These are phyloP conservation scores for Colletotrichum trifolii DNA, from an alignment of 2,329 filamentous ascomycete species.

Conservation along the genomic window DNA sequence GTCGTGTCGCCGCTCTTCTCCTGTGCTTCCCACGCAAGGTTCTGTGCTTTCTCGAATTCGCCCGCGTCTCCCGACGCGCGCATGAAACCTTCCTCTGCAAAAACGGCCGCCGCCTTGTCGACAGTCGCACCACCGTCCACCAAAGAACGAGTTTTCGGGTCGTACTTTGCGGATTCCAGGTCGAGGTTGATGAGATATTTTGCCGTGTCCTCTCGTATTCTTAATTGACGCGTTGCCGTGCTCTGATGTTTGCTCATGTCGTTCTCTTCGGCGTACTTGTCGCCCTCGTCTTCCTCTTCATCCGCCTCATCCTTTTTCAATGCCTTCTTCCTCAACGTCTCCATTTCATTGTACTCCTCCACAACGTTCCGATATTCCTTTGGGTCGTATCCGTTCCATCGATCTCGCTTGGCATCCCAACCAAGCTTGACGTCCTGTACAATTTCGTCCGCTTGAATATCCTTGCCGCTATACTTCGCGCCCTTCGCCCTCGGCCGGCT, in stretches of 20 bases:
- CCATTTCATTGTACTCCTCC: constrained; percentile 87
- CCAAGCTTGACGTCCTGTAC: constrained; percentile 87
- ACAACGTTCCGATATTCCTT: constrained; percentile 88
- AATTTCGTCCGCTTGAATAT: constrained; percentile 93
- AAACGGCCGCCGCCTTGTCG: constrained; percentile 83
- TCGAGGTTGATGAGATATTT: constrained; percentile 97
- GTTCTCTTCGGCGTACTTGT: constrained; percentile 91
- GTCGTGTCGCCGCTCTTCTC: constrained; percentile 82
- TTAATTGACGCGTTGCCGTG: constrained; percentile 88
- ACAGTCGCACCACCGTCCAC: constrained; percentile 84
- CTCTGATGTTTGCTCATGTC: constrained; percentile 96
- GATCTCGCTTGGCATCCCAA: constrained; percentile 97
- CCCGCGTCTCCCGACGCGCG: constrained; percentile 89
- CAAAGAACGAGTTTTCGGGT: constrained; percentile 94
- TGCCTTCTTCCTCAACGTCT: constrained; percentile 73
- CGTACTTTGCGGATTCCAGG: constrained; percentile 95
- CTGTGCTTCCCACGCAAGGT: constrained; percentile 95
- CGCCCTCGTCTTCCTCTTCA: constrained; percentile 67
- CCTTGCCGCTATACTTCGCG: constrained; percentile 89
- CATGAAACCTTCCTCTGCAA: constrained; percentile 94
- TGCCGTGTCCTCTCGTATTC: constrained; percentile 94
- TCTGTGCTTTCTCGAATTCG: constrained; percentile 90
- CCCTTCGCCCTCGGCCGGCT: constrained; percentile 88
- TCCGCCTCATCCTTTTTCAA: constrained; percentile 58
- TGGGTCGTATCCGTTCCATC: constrained; percentile 98